Evolutionary conservation across 1,139 yeast species (phyloP), one percentile per base, ranked within the genome.

Genomic region (Fermentozyma sake): DNA sequence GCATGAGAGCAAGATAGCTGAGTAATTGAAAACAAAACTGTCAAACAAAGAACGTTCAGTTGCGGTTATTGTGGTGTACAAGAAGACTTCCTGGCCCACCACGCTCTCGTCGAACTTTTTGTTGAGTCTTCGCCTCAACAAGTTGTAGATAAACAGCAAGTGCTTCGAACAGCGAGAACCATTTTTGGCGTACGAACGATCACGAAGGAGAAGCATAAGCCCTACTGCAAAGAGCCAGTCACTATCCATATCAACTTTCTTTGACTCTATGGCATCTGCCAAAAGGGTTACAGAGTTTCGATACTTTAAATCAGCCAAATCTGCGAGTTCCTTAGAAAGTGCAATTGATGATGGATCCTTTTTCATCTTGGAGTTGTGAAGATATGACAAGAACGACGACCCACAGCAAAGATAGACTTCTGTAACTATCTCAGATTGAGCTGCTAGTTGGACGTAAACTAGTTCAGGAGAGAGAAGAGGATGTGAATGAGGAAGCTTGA

Each of bases 401-500:
- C 69, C 70, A 41, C 67, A 59, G 9, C 65, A 58, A 26, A 48
- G 44, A 12, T 59, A 57, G 4, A 63, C 51, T 24, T 55, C 58
- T 12, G 55, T 43, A 23, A 62, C 38, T 3, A 58, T 44, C 2
- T 41, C 35, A 11, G 61, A 51, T 9, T 42, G 39, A 5, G 58
- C 50, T 0, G 64, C 58, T 9, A 41, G 25, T 17, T 34, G 34
- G 12, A 37, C 42, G 42, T 41, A 41, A 3, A 41, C 26, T 15
- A 33, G 36, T 3, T 48, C 53, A 0, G 72, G 68, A 3, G 67
- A 62, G 4, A 67, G 44, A 12, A 52, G 41, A 1, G 61, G 57
- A 35, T 64, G 72, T 0, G 71, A 52, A 19, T 55, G 52, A 23
- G 65, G 70, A 0, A 69, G 64, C 0, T 68, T 61, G 8, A 62